phyloP scores from a whole-genome alignment of 306 rosid genomes.

The Rubus parviflorus region DNA sequence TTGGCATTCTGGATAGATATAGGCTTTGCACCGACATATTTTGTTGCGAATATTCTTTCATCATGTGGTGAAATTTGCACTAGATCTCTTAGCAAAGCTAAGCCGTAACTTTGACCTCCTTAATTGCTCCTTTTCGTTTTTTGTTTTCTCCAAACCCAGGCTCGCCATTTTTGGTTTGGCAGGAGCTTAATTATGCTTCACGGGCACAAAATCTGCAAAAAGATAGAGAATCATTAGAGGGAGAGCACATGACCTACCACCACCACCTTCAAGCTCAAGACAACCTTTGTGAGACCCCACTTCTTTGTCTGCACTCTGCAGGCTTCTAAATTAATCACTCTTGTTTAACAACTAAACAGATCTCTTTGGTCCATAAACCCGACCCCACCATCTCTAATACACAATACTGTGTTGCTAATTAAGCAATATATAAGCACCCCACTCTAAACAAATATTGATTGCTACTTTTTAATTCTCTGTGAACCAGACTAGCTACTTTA shows the following conservation, averaged over 20 bases:
- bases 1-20: background rate
- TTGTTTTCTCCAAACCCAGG: too few relatives aligned
- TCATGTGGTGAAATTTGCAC: background rate
- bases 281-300: slow-evolving; percentile 1
- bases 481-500: background rate
- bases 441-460: slow-evolving; percentile 1
- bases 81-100: background rate
- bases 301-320: background rate
- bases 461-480: background rate
- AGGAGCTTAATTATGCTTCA: slow-evolving; percentile 11
- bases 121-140: background rate
- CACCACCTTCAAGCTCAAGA: background rate
- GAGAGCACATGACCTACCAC: slow-evolving; percentile 13
- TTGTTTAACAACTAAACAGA: background rate
- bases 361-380: background rate
- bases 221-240: background rate
- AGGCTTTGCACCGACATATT: background rate
- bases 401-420: background rate
- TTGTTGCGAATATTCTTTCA: background rate
- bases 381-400: background rate
- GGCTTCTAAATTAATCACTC: background rate
- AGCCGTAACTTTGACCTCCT: background rate
- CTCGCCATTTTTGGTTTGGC: too few relatives aligned
- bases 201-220: background rate
- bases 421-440: background rate